These are phyloP conservation scores for Venturia nashicola DNA, from an alignment of 2,329 filamentous ascomycete genomes.

Conservation along the genomic window DNA sequence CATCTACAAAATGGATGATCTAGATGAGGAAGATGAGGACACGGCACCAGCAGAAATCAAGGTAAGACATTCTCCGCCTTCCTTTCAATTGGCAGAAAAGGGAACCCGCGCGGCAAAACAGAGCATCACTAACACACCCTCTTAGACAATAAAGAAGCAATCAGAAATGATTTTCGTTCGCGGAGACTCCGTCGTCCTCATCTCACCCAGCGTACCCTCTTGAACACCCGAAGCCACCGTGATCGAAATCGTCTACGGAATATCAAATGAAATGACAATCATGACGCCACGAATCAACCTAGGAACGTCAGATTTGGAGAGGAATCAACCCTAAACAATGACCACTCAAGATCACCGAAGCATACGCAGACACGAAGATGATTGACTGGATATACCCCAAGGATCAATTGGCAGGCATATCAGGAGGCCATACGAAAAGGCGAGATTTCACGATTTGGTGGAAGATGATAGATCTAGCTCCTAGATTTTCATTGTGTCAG, in stretches of 20 bases:
- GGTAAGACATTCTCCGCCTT: not conserved
- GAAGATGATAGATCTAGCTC: no score
- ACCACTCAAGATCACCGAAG: no score
- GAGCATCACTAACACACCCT: conserved; percentile 5
- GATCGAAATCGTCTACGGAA: no score
- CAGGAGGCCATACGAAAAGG: not conserved
- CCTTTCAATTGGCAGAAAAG: not conserved
- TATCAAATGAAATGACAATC: not conserved
- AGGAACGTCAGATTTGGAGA: not conserved
- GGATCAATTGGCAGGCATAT: not conserved
- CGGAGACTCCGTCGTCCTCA: conserved; percentile 53
- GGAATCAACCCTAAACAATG: no score
- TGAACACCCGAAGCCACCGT: not conserved
- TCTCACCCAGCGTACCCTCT: conserved; percentile 22
- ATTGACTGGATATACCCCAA: not conserved
- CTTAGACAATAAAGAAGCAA: conserved; percentile 84
- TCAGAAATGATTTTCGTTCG: conserved; percentile 97
- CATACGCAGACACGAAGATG: not conserved
- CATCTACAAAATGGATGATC: conserved; percentile 84
- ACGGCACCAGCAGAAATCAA: not conserved
- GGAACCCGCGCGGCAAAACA: no score
- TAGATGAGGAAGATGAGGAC: conserved; percentile 59
- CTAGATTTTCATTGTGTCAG: no score
- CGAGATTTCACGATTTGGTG: not conserved
- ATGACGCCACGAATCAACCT: not conserved